Evolutionary conservation across 202 grass and related monocot genomes (phyloP), one percentile per base, ranked within the genome.

Genomic region (Bolboschoenoplectus hybrid): DNA sequence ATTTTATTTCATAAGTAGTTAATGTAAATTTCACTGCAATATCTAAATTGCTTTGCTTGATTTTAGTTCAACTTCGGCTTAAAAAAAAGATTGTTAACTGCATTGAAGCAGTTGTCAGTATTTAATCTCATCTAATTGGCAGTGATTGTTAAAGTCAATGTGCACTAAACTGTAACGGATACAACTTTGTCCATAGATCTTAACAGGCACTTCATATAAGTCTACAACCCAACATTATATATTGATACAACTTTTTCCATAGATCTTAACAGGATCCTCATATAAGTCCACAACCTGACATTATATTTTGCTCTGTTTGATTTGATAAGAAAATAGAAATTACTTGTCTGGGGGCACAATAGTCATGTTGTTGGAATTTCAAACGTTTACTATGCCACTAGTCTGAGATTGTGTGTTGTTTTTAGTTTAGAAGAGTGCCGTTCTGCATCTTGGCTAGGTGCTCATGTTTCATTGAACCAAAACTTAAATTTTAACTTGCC

Each of bases 401-500:
- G 34, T 41, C 49, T 58, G 51, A 79, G 5, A 52, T 39, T 40
- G 34, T 39, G 26, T 79, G 6, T 79, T 79, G 32, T 78, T 56
- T 9, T 12, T 41, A 56, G 26, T 84, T 69, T 84, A 56, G 63
- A 65, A 52, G 52, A 40, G 35, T 71, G 64, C 38, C 6, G 2
- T 38, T 56, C 57, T 19, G 26, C 7, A 5, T 19, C 2, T n/a
- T 79, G 52, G 52, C 14, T 41, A 17, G 75, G 16, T 56, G 3
- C 40, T 83, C 5, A 40, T 43, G 32, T 84, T 64, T 44, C n/a
- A 66, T 64, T 35, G 6, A 49, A 34, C 20, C 16, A 34, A 68
- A 84, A 39, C 46, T 9, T 57, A 67, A 61, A 32, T 52, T 65
- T 66, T 49, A 53, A 84, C 87, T 70, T 89, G 39, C 81, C 38